phyloP scores from a whole-genome alignment of 441 rosid species.

The Adansonia madagascariensis region DNA sequence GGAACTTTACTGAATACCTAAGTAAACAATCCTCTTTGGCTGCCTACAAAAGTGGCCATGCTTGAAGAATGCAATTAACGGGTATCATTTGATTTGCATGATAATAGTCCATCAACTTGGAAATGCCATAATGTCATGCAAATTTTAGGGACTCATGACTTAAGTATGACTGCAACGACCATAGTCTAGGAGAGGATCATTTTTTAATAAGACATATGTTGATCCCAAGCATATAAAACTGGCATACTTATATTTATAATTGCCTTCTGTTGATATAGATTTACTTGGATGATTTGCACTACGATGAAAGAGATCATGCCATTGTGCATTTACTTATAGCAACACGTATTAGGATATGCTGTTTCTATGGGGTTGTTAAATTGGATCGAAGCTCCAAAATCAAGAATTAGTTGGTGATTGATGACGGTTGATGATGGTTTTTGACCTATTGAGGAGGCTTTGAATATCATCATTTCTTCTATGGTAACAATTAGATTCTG shows the following conservation, averaged over 20 bases:
- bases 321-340: not conserved
- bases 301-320: slow-evolving; percentile 1
- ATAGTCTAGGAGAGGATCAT: not conserved
- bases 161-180: slow-evolving; percentile 14
- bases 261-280: not conserved
- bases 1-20: not conserved
- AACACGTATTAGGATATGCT: not conserved
- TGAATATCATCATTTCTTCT: not conserved
- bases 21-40: not conserved
- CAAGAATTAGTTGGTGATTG: not conserved
- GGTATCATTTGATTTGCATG: slow-evolving; percentile 18
- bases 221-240: not conserved
- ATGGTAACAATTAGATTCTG: not conserved
- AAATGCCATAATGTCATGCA: slow-evolving; percentile 8
- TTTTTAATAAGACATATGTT: not conserved
- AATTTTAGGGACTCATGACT: not conserved
- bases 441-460: not conserved
- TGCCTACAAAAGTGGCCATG: not conserved
- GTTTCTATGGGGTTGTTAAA: not conserved
- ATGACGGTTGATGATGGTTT: not conserved
- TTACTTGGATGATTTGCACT: not conserved
- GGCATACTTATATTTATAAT: not conserved
- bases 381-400: not conserved
- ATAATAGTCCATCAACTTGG: not conserved
- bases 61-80: not conserved